These are phyloP conservation scores for Schoenoplectus tabernaemontani DNA, from an alignment of 202 grass and related monocot species.

Conservation along the genomic window DNA sequence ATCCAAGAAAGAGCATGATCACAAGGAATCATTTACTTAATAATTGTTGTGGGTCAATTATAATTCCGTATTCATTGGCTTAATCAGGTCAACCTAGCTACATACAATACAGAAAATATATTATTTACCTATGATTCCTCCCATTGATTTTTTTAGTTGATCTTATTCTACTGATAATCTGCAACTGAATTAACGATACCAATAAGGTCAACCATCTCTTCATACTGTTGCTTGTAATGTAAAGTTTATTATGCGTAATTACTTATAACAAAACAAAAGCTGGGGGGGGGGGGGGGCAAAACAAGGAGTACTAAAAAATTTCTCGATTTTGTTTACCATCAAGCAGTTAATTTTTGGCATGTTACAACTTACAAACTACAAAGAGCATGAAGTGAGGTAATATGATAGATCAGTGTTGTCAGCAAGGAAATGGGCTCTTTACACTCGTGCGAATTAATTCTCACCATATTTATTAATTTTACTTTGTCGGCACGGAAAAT, in stretches of 20 bases:
- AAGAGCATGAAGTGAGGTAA: too few species aligned
- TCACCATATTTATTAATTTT: too few species aligned
- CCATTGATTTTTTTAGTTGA: neutral
- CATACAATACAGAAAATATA: neutral
- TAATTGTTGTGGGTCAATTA: conserved; percentile 10
- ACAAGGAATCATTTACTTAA: neutral
- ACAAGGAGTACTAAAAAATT: too few species aligned
- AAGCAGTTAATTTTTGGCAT: too few species aligned
- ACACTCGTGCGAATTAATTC: neutral
- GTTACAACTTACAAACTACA: too few species aligned
- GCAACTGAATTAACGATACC: neutral
- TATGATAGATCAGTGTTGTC: too few species aligned
- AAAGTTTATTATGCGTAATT: neutral
- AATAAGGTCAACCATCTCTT: neutral
- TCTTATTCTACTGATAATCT: neutral
- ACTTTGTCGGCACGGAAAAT: neutral
- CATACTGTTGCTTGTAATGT: neutral
- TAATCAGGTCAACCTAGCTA: neutral
- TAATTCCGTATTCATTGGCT: neutral
- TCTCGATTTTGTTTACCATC: too few species aligned
- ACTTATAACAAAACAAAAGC: too few species aligned
- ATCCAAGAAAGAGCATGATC: neutral
- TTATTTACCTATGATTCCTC: neutral
- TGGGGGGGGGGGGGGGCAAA: too few species aligned
- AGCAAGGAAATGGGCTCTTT: neutral